Percentiles rank a stretch among this genome's conserved stretches.
phyloP scores from a whole-genome alignment of 2,329 filamentous ascomycete species.

The Dactylellina drechsleri region DNA sequence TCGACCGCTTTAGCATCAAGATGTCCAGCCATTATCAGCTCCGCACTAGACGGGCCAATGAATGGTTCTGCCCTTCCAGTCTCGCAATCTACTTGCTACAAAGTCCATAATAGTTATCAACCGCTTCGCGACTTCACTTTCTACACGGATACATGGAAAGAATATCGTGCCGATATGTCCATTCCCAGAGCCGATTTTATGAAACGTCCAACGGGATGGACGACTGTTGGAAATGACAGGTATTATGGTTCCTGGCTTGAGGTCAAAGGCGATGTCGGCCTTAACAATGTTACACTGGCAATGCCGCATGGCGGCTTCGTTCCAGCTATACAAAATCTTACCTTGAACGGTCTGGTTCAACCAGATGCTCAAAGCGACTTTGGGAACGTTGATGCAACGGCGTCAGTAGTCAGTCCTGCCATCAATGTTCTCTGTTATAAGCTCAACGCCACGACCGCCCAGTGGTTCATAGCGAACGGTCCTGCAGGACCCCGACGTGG shows the following conservation, averaged over 20 bases:
- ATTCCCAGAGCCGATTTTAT: conserved; percentile 33
- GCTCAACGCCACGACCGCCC: conserved; percentile 62
- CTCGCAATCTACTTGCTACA: conserved; percentile 49
- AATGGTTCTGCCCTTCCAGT: conserved; percentile 48
- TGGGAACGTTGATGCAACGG: conserved; percentile 74
- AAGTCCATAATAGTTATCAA: conserved; percentile 50
- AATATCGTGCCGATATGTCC: conserved; percentile 32
- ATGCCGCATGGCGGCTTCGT: conserved; percentile 78
- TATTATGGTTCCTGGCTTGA: conserved; percentile 63
- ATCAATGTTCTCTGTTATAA: conserved; percentile 79
- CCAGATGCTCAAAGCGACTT: conserved; percentile 73
- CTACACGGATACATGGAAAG: conserved; percentile 45
- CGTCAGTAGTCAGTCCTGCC: conserved; percentile 75
- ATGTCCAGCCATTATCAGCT: conserved; percentile 50
- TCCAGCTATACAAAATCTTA: conserved; percentile 71
- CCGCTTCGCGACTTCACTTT: conserved; percentile 51
- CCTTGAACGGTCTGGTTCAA: conserved; percentile 74
- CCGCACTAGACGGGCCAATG: conserved; percentile 40
- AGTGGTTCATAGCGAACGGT: conserved; percentile 44
- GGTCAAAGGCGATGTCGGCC: conserved; percentile 60
- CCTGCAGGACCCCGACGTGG: conserved; percentile 59
- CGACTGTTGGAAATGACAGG: conserved; percentile 64
- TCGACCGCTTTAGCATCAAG: conserved; percentile 44
- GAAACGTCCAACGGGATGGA: conserved; percentile 40
- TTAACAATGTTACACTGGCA: conserved; percentile 81